phyloP scores from a whole-genome alignment of 768 basidiomycete genomes.

The Serendipita sp. region DNA sequence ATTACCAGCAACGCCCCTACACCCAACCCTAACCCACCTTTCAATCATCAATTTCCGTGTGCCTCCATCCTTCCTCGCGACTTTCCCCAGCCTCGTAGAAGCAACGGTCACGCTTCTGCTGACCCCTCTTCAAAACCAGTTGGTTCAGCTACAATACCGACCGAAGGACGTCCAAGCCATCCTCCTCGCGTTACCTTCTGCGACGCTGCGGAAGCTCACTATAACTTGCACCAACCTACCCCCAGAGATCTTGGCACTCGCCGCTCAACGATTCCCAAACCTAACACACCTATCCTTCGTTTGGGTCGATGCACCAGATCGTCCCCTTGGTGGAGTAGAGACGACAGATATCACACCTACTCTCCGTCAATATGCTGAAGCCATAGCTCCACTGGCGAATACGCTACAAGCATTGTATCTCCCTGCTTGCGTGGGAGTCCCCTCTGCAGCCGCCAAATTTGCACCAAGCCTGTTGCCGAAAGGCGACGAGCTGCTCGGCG shows the following conservation, averaged over 20 bases:
- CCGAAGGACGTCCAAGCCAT: neutral
- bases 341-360: neutral
- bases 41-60: constrained; percentile 6
- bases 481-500: constrained; percentile 2
- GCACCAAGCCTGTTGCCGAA: neutral
- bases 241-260: neutral
- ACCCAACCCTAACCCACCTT: neutral
- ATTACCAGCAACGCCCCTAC: neutral
- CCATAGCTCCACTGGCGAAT: constrained; percentile 3
- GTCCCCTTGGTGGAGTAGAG: neutral
- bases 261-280: neutral
- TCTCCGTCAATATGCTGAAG: constrained; percentile 1
- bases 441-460: neutral
- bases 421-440: neutral
- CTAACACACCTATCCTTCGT: constrained; percentile 6
- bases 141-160: neutral
- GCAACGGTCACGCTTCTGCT: neutral
- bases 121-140: neutral
- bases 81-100: neutral
- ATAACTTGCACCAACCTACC: constrained; percentile 6
- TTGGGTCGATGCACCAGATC: constrained; percentile 2
- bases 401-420: constrained; percentile 1
- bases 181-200: neutral
- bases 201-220: neutral
- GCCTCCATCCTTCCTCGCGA: neutral